Conservation (phyloP, 768 basidiomycete species). For the Mycena chlorophos region DNA sequence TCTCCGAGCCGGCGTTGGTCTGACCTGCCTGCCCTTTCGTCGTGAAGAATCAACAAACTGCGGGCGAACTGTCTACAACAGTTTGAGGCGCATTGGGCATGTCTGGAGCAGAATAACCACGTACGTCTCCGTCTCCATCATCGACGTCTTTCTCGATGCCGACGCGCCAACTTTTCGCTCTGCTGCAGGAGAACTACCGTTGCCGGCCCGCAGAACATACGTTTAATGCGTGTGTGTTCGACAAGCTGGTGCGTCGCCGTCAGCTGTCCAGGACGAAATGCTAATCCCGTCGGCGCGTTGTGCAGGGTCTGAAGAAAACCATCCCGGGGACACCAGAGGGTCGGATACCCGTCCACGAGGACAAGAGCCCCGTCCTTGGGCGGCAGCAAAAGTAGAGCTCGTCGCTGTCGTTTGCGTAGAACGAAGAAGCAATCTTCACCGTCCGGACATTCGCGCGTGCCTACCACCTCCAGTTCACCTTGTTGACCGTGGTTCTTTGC, state of each 20-base stretch:
- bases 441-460: too few species aligned
- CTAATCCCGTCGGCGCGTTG: neutral
- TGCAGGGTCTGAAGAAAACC: conserved; percentile 83
- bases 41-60: conserved; percentile 83
- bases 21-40: neutral
- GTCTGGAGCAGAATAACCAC: conserved; percentile 93
- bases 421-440: neutral
- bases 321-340: conserved; percentile 88
- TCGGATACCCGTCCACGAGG: conserved; percentile 84
- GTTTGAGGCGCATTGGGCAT: conserved; percentile 92
- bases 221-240: conserved; percentile 93
- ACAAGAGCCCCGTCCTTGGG: conserved; percentile 80
- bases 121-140: conserved; percentile 43
- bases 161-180: neutral
- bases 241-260: conserved; percentile 76
- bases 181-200: conserved; percentile 73
- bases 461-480: too few species aligned
- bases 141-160: neutral
- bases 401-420: neutral
- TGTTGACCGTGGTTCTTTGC: too few species aligned
- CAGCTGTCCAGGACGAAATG: neutral
- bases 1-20: neutral
- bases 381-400: conserved; percentile 73
- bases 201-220: conserved; percentile 88
- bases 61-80: conserved; percentile 85